phyloP scores from a whole-genome alignment of 2,329 filamentous ascomycete genomes.

The Xylaria arbuscula region DNA sequence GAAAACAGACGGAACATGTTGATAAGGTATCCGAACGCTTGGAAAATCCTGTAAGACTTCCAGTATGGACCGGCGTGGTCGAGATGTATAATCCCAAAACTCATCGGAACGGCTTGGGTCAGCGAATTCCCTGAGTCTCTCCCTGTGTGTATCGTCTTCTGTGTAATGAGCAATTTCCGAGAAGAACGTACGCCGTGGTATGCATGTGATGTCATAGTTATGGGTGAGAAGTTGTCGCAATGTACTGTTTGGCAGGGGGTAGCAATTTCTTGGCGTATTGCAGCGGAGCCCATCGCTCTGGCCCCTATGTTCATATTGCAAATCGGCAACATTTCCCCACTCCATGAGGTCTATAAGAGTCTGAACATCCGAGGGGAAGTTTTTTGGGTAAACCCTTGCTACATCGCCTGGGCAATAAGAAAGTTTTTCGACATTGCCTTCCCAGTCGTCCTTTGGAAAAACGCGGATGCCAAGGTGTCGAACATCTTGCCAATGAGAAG shows the following conservation, averaged over 20 bases:
- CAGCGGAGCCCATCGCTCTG: conserved; percentile 32
- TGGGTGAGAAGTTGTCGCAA: conserved; percentile 81
- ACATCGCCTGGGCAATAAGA: conserved; percentile 78
- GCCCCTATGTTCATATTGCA: conserved; percentile 58
- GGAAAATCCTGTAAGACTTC: conserved; percentile 94
- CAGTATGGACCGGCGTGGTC: conserved; percentile 88
- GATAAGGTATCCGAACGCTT: conserved; percentile 82
- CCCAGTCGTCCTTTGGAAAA: conserved; percentile 33
- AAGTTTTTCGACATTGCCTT: conserved; percentile 49
- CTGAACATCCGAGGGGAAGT: conserved; percentile 84
- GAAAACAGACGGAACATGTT: conserved; percentile 77
- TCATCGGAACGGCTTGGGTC: conserved; percentile 85
- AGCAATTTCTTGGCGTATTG: conserved; percentile 45
- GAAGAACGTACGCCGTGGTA: conserved; percentile 90
- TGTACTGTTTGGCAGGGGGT: conserved; percentile 62
- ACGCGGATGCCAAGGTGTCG: conserved; percentile 76
- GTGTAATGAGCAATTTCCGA: conserved; percentile 81
- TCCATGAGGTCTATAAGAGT: conserved; percentile 80
- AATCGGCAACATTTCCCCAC: conserved; percentile 80
- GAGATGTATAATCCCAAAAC: conserved; percentile 94
- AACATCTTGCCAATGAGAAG: conserved; percentile 91
- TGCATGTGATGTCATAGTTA: conserved; percentile 88
- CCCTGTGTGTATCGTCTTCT: conserved; percentile 75
- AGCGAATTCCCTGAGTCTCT: conserved; percentile 85
- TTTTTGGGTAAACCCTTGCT: conserved; percentile 85